Conservation (phyloP, 441 rosid species). For the Bocquillonia castaneifolia region DNA sequence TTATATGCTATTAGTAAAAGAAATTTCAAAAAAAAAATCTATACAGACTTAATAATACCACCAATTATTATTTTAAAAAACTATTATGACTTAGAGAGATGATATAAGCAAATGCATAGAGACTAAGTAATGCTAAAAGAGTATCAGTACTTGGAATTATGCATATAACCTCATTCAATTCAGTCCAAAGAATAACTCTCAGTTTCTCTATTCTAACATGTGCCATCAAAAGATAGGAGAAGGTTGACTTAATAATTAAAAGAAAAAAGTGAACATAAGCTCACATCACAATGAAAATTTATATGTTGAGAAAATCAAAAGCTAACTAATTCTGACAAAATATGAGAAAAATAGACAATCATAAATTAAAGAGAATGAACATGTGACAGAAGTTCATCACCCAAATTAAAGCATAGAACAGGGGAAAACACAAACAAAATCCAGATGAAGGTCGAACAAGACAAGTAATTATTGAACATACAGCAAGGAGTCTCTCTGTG, state of each 20-base stretch:
- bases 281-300: background rate
- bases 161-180: background rate
- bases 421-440: constrained; percentile 4
- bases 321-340: background rate
- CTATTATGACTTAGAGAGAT: background rate
- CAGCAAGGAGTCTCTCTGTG: constrained; percentile 59
- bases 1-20: background rate
- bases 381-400: constrained; percentile 2
- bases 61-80: background rate
- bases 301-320: background rate
- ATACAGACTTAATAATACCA: background rate
- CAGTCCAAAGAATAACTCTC: background rate
- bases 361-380: background rate
- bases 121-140: background rate
- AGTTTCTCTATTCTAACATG: background rate
- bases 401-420: background rate
- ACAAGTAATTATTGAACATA: constrained; percentile 38
- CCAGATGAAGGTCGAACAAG: background rate
- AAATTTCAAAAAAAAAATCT: background rate
- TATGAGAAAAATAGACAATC: background rate
- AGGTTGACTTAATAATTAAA: background rate
- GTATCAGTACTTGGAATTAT: too few species aligned
- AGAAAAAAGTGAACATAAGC: background rate
- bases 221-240: background rate
- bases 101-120: background rate